These are phyloP conservation scores for Neolentinus lepideus DNA, from an alignment of 1,284 basidiomycete genomes.

Conservation along the genomic window DNA sequence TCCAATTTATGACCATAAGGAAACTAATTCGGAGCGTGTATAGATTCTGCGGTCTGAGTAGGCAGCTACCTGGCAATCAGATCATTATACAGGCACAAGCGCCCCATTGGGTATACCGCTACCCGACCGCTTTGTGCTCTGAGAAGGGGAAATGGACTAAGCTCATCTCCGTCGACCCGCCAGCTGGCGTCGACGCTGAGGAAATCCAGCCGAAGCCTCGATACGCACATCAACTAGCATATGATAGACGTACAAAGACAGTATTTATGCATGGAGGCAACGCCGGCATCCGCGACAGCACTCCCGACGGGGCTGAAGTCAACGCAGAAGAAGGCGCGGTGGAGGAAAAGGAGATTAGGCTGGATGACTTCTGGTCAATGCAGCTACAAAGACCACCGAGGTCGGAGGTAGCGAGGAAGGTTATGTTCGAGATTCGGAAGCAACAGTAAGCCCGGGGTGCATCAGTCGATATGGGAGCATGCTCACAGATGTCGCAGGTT, in stretches of 20 bases:
- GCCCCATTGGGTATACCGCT: constrained; percentile 60
- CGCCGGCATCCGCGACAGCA: constrained; percentile 29
- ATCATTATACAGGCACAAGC: constrained; percentile 40
- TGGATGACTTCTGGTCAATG: constrained; percentile 78
- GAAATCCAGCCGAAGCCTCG: constrained; percentile 31
- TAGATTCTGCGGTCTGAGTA: constrained; percentile 56
- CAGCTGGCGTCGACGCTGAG: constrained; percentile 1
- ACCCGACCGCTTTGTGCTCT: constrained; percentile 27
- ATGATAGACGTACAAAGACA: constrained; percentile 46
- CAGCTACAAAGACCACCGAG: constrained; percentile 49
- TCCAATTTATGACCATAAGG: constrained; percentile 3
- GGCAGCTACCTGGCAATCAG: constrained; percentile 28
- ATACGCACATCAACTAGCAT: constrained; percentile 73
- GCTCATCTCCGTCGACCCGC: constrained; percentile 30
- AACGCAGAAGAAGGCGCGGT: constrained; percentile 8
- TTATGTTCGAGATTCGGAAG: constrained; percentile 52
- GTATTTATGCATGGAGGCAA: constrained; percentile 72
- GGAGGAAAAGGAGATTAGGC: constrained; percentile 32
- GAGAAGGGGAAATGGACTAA: constrained; percentile 58
- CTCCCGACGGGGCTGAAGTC: constrained; percentile 5
- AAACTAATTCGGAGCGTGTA: neutral
- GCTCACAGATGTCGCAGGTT: constrained; percentile 38
- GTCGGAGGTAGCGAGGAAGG: constrained; percentile 53
- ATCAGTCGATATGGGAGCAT: neutral
- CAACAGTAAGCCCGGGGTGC: constrained; percentile 51